Evolutionary conservation across 176 grass and related monocot species (phyloP), one percentile per base, ranked within the genome.

Genomic region (Oryza glumipatula): DNA sequence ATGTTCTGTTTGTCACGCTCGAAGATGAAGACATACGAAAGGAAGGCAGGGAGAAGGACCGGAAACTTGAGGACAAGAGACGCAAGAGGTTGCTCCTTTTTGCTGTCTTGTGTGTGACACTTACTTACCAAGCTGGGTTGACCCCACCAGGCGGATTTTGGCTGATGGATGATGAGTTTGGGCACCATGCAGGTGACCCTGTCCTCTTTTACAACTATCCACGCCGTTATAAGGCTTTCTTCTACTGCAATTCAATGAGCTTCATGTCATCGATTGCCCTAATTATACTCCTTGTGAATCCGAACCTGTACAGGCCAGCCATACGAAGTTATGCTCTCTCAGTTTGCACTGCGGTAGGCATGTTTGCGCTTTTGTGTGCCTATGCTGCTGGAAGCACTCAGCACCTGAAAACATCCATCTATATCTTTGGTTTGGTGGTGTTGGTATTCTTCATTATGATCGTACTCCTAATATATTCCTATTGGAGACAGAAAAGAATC

Each of bases 241-340:
- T 88, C 45, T 88, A 83, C 60, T 88, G 86, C 65, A 88, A 88
- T 15, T 67, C 86, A 15, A 46, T 48, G 13, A 83, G 72, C 21
- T 88, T 88, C 80, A 68, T 83, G 66, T 28, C 51, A 4, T 88
- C 86, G 9, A 33, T 88, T 1, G 73, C 81, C 39, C 68, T 83
- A 17, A 83, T 88, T 22, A 49, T 88, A 16, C 33, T 88, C 4
- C 80, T 88, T 0, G 67, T 81, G 67, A 81, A 80, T 10, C 45
- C 28, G 6, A 68, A 49, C 11, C 24, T 80, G 4, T 80, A 80
- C 45, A 21, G 7, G 67, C 79, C 65, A 12, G 79, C 46, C 67
- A 58, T 81, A 13, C 44, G 49, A 30, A 56, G 47, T 47, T 41
- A 81, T 9, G 79, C 79, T 9, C 79, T 81, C 0, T 70, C 49